Conservation (phyloP, 768 basidiomycete species). For the Podaxis carcinomalis region DNA sequence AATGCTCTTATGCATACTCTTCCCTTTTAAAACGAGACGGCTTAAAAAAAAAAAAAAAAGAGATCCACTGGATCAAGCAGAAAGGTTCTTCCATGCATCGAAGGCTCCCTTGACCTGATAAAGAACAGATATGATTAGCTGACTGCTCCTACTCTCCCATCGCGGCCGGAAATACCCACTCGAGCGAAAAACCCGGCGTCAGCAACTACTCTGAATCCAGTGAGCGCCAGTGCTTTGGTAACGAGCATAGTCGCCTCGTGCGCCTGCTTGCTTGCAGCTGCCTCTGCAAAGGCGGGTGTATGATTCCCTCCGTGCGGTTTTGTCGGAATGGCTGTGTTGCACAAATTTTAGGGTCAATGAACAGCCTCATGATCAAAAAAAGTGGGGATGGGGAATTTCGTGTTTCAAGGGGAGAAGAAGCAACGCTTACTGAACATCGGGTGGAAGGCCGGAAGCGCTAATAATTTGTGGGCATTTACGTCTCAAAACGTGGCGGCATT, state of each 20-base stretch:
- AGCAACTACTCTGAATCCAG: constrained; percentile 53
- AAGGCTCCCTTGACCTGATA: constrained; percentile 22
- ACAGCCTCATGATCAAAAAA: not conserved
- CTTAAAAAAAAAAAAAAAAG: not conserved
- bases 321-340: constrained; percentile 61
- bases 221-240: constrained; percentile 58
- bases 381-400: constrained; percentile 21
- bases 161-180: constrained; percentile 29
- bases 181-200: constrained; percentile 54
- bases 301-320: constrained; percentile 71
- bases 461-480: not conserved
- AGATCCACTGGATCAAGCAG: not conserved
- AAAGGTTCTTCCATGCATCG: constrained; percentile 10
- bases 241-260: constrained; percentile 55
- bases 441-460: constrained; percentile 61
- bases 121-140: not conserved
- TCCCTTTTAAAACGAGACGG: not conserved
- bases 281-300: constrained; percentile 58
- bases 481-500: not conserved
- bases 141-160: not conserved
- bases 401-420: constrained; percentile 1
- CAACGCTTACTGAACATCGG: constrained; percentile 49
- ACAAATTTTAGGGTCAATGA: not conserved
- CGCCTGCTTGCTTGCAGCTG: constrained; percentile 57
- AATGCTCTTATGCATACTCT: not conserved